Evolutionary conservation across 768 basidiomycete genomes (phyloP).

Genomic region (Termitomyces sp.): DNA sequence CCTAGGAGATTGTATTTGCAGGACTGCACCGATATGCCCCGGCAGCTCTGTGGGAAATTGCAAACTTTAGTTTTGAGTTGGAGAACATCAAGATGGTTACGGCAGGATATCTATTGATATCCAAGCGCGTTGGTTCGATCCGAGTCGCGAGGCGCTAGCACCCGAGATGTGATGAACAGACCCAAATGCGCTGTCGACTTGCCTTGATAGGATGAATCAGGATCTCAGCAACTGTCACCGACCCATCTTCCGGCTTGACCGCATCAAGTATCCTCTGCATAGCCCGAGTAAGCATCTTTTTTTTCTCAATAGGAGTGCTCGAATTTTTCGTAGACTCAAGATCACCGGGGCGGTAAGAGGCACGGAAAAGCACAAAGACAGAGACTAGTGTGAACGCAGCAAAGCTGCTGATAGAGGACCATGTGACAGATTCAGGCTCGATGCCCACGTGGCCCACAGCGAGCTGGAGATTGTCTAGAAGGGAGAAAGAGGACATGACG

Average conservation of each 20-base stretch:
- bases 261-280: slow-evolving; percentile 5
- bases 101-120: not conserved
- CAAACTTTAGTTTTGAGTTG: not conserved
- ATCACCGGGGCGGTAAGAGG: not conserved
- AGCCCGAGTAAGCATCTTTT: not conserved
- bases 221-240: slow-evolving; percentile 47
- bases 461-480: slow-evolving; percentile 7
- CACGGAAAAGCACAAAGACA: slow-evolving; percentile 7
- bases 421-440: slow-evolving; percentile 1
- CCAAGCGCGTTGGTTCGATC: not conserved
- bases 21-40: slow-evolving; percentile 53
- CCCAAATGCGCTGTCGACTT: not conserved
- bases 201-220: slow-evolving; percentile 70
- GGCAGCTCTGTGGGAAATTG: slow-evolving; percentile 50
- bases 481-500: slow-evolving; percentile 2
- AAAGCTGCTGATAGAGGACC: slow-evolving; percentile 4
- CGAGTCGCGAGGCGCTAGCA: not conserved
- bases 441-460: slow-evolving; percentile 5
- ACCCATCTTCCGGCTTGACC: slow-evolving; percentile 17
- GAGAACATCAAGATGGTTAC: not conserved
- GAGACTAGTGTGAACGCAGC: slow-evolving; percentile 1
- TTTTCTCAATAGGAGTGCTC: not conserved
- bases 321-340: not conserved
- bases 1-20: slow-evolving; percentile 56
- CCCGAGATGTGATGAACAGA: not conserved